Evolutionary conservation across 805 yeast genomes (phyloP).

Genomic region (Candida fluviatilis): DNA sequence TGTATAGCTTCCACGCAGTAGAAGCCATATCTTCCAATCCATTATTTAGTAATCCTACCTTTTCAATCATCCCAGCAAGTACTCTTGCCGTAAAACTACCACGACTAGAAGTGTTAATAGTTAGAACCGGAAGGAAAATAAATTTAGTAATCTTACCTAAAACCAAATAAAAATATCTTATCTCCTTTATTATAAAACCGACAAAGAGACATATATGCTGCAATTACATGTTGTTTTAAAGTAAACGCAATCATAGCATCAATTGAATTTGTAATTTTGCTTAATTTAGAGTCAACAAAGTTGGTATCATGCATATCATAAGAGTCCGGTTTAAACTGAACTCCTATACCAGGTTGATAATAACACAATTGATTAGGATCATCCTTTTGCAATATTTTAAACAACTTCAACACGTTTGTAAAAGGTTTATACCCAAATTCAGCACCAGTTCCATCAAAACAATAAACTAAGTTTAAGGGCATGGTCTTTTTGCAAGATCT

Average conservation of each 20-base stretch:
- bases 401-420: constrained; percentile 52
- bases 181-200: constrained; percentile 47
- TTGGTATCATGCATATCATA: constrained; percentile 17
- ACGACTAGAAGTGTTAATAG: constrained; percentile 25
- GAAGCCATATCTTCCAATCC: constrained; percentile 55
- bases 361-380: constrained; percentile 48
- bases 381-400: constrained; percentile 47
- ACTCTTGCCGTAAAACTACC: constrained; percentile 68
- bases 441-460: constrained; percentile 62
- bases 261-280: constrained; percentile 9
- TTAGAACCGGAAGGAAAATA: background rate
- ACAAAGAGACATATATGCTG: constrained; percentile 54
- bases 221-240: constrained; percentile 52
- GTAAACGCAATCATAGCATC: constrained; percentile 53
- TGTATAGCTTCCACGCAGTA: constrained; percentile 62
- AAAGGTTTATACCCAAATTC: constrained; percentile 54
- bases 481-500: background rate
- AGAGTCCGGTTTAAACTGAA: constrained; percentile 40
- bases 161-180: constrained; percentile 54
- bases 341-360: constrained; percentile 69
- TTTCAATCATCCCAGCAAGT: constrained; percentile 59
- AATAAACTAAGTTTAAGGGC: constrained; percentile 41
- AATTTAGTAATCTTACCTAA: constrained; percentile 25
- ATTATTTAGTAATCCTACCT: constrained; percentile 53
- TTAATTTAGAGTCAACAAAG: constrained; percentile 8